These are phyloP conservation scores for Murraya koenigii DNA, from an alignment of 345 rosid species.

Conservation along the genomic window DNA sequence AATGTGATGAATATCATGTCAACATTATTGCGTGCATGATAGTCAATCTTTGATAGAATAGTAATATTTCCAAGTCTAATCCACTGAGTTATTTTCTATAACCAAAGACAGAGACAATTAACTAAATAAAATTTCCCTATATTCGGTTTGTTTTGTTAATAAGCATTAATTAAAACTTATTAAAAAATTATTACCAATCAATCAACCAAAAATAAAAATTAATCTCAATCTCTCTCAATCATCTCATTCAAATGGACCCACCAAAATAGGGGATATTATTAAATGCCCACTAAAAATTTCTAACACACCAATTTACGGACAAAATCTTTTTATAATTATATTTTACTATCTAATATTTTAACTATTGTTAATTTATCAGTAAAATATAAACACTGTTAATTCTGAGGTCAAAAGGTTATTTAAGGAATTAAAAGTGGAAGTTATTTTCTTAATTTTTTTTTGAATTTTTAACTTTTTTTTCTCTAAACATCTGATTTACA, in stretches of 20 bases:
- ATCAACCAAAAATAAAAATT: background rate
- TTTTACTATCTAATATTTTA: too few relatives aligned
- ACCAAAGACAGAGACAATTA: background rate
- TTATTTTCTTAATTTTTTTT: too few relatives aligned
- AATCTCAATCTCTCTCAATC: background rate
- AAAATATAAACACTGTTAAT: too few relatives aligned
- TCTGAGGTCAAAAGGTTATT: too few relatives aligned
- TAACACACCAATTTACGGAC: too few relatives aligned
- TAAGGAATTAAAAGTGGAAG: too few relatives aligned
- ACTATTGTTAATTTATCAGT: accelerated
- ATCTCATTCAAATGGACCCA: too few relatives aligned
- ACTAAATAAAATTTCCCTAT: background rate
- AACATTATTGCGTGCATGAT: background rate
- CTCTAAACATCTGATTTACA: accelerated
- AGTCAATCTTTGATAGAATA: background rate
- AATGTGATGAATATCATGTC: background rate
- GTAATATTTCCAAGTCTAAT: background rate
- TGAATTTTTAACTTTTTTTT: too few relatives aligned
- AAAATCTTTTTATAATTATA: too few relatives aligned
- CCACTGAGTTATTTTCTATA: background rate
- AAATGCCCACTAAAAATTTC: too few relatives aligned
- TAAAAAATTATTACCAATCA: background rate
- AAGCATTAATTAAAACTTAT: background rate
- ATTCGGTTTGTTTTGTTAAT: background rate
- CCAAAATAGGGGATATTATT: too few relatives aligned